Evolutionary conservation across 2,329 filamentous ascomycete genomes (phyloP), one percentile per base, ranked within the genome.

Genomic region (Microsporum ferrugineum): DNA sequence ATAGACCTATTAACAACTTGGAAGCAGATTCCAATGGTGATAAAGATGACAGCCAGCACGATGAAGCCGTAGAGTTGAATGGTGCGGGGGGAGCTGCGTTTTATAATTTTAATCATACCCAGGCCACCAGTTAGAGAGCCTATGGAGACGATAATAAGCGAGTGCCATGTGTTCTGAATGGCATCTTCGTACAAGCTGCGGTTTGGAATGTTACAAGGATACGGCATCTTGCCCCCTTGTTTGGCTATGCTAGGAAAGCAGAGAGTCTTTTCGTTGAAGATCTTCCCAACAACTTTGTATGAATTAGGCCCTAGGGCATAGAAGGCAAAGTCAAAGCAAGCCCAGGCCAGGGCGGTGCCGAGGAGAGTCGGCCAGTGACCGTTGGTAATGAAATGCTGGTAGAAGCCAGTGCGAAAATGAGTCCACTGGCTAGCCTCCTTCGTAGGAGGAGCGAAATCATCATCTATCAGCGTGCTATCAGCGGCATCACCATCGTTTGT

Each of bases 301-400:
- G 64, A 66, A 27, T 65, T 62, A 23, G 63, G 63, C 1, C 63
- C 62, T 33, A 66, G 57, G 3, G 61, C 64, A 56, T 65, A 66
- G 47, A 65, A 66, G 3, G 64, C 64, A 56, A 66, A 66, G 29
- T 66, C 64, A 29, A 65, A 65, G 43, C 57, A 66, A 29, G 61
- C 61, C 63, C 64, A 66, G n/a, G 63, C 58, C 8, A 64, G 51
- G 4, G 64, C 60, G 2, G 64, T 66, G 2, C 63, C 64, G 5
- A 65, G 14, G 1, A 66, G 49, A 5, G 62, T 63, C 8, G 63
- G 58, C 63, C 64, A 66, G 34, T 65, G 39, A 12, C 63, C 64
- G 17, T 64, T 61, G 36, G 51, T 57, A 39, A 64, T 57, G 36
- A 66, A 64, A 27, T 65, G 62, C 39, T 66, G 47, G 47, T 55